Conservation (phyloP, 768 basidiomycete species). For the Solioccasus polychromus region DNA sequence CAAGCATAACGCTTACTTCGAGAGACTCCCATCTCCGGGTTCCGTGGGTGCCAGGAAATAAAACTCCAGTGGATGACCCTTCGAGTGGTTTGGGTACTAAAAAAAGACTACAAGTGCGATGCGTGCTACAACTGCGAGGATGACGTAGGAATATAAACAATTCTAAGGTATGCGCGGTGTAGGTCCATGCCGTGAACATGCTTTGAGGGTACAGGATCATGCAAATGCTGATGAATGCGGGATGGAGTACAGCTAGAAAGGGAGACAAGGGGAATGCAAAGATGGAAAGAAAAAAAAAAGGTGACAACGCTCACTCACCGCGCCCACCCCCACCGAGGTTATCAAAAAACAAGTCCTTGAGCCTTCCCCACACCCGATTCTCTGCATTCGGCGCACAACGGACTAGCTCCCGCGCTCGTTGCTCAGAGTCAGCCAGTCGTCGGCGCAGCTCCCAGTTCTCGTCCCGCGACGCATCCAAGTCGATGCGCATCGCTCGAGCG, state of each 20-base stretch:
- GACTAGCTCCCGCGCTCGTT: constrained; percentile 14
- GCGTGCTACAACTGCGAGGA: constrained; percentile 20
- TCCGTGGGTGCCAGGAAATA: not conserved
- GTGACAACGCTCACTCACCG: constrained; percentile 17
- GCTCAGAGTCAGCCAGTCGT: constrained; percentile 23
- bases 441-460: constrained; percentile 24
- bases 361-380: constrained; percentile 24
- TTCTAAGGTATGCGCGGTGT: constrained; percentile 21
- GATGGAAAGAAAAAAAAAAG: too few species aligned
- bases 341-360: constrained; percentile 31
- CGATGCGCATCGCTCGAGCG: constrained; percentile 16
- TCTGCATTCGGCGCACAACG: constrained; percentile 16
- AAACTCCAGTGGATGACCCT: constrained; percentile 6
- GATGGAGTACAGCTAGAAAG: constrained; percentile 15
- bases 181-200: constrained; percentile 23
- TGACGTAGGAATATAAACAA: constrained; percentile 19
- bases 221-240: constrained; percentile 24
- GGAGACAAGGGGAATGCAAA: not conserved
- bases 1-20: constrained; percentile 7
- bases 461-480: constrained; percentile 17
- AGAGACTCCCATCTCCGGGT: constrained; percentile 1
- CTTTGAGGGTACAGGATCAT: constrained; percentile 23
- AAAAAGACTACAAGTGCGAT: constrained; percentile 15
- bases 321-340: constrained; percentile 18
- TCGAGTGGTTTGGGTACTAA: constrained; percentile 8